Base-by-base conservation (phyloP, 2,329 filamentous ascomycete genomes). In the Pseudogymnoascus sp. region DNA sequence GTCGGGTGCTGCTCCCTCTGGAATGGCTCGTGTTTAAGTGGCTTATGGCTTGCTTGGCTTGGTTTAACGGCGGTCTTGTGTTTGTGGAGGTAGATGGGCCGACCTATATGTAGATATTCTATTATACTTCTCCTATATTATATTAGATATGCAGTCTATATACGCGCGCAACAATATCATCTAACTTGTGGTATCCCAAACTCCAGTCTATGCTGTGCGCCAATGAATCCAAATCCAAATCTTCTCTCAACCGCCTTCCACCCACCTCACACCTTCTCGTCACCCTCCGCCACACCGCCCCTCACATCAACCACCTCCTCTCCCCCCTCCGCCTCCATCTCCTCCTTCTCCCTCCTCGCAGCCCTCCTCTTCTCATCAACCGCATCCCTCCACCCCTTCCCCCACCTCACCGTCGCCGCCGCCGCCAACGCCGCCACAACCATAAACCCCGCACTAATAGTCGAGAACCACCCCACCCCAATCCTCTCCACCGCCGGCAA, bases 401-500 rank as follows among this genome's bases (percentile, higher is more conserved):
- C 72, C 70, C 69, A 71, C n/a, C 61, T 8, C 11, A 72, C 66
- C 7, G 69, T 68, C 10, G 67, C 64, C n/a, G 46, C 63, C 3
- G 66, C 68, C 10, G 64, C 68, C 40, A 68, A 31, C 26, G 62
- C 64, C 63, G 67, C 69, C 1, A 75, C 67, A 0, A 84, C 70
- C 59, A 89, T 70, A 65, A 89, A 88, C 0, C 75, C 62, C 0
- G 85, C 82, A 59, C 81, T 84, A 63, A 92, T 87, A 1, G 89
- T 92, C 53, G 82, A 87, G 72, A 92, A 93, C 89, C 89, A 93
- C 0, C 90, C 91, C 0, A 93, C 86, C 3, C 91, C 90, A 62
- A 95, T 88, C 31, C 75, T 77, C 65, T 91, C 78, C n/a, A 92
- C 82, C 0, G 87, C 88, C 0, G 91, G 91, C 63, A 95, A 78